A percentile compares a stretch with the other conserved stretches of the same genome.
These are phyloP conservation scores for Mortierella sp. DNA, from an alignment of 371 early-diverging fungal genomes.

Conservation along the genomic window DNA sequence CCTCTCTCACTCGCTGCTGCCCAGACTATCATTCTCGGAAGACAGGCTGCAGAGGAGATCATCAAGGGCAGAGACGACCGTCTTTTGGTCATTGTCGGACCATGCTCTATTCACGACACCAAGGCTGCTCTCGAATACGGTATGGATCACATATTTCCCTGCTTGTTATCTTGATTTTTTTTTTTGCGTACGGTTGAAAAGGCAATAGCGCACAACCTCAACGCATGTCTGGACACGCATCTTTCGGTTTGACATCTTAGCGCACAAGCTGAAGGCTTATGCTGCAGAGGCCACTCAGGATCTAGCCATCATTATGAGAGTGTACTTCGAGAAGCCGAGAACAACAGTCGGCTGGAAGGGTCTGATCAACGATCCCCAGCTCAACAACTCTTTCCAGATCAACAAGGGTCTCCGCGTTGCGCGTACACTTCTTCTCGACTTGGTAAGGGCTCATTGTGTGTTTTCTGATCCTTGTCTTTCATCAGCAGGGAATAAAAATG, in stretches of 20 bases:
- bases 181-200: neutral
- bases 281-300: slow-evolving; percentile 69
- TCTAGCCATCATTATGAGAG: slow-evolving; percentile 88
- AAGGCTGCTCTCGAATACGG: slow-evolving; percentile 87
- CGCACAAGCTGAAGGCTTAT: slow-evolving; percentile 67
- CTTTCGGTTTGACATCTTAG: slow-evolving; percentile 48
- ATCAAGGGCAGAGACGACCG: slow-evolving; percentile 87
- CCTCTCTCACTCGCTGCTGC: slow-evolving; percentile 68
- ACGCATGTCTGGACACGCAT: no score
- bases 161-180: neutral
- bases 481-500: no score
- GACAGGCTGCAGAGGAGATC: slow-evolving; percentile 75
- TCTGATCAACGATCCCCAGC: slow-evolving; percentile 90
- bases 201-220: no score
- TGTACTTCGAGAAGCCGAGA: slow-evolving; percentile 96
- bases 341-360: slow-evolving; percentile 97
- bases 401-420: slow-evolving; percentile 92
- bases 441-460: slow-evolving; percentile 52
- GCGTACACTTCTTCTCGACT: slow-evolving; percentile 77
- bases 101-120: slow-evolving; percentile 94
- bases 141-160: slow-evolving; percentile 44
- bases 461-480: no score
- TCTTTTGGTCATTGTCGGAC: slow-evolving; percentile 90
- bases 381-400: slow-evolving; percentile 88
- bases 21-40: slow-evolving; percentile 66